Evolutionary conservation across 2,329 filamentous ascomycete genomes (phyloP).

Genomic region (Pyricularia sp.): DNA sequence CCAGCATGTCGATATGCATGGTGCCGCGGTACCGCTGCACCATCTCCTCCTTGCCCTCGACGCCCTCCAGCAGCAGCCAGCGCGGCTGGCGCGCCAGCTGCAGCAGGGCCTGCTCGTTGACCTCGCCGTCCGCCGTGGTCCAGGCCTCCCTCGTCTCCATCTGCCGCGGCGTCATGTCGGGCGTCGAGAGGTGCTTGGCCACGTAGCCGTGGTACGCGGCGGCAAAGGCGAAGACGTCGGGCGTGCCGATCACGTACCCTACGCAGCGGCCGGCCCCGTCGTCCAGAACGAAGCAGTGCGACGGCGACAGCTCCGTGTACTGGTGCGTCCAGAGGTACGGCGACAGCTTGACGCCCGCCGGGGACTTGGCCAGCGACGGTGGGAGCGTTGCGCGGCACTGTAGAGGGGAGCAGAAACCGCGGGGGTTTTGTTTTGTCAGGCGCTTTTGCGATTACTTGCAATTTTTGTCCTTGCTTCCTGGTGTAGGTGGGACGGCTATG

Average conservation of each 20-base stretch:
- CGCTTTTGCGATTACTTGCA: not conserved
- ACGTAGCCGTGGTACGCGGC: slow-evolving; percentile 28
- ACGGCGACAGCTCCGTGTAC: slow-evolving; percentile 35
- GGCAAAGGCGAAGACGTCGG: slow-evolving; percentile 31
- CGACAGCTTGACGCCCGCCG: slow-evolving; percentile 24
- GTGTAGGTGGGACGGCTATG: not conserved
- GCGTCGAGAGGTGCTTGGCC: slow-evolving; percentile 19
- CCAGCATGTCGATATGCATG: slow-evolving; percentile 40
- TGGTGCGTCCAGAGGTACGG: slow-evolving; percentile 43
- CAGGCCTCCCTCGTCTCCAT: slow-evolving; percentile 22
- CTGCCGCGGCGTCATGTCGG: slow-evolving; percentile 13
- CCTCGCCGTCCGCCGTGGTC: slow-evolving; percentile 28
- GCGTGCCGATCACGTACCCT: slow-evolving; percentile 39
- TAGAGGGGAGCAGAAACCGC: no score
- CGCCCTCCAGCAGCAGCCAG: slow-evolving; percentile 26
- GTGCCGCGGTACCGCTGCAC: slow-evolving; percentile 27
- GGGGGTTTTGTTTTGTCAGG: not conserved
- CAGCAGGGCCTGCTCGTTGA: slow-evolving; percentile 25
- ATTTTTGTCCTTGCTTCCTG: not conserved
- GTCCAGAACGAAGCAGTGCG: slow-evolving; percentile 37
- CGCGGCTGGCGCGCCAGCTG: slow-evolving; percentile 31
- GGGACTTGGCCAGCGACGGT: slow-evolving; percentile 26
- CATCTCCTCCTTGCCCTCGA: slow-evolving; percentile 24
- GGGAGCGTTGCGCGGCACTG: slow-evolving; percentile 40
- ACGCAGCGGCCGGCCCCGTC: slow-evolving; percentile 33